Base-by-base conservation (phyloP, 2,329 filamentous ascomycete species). In the Aspergillus udagawae region DNA sequence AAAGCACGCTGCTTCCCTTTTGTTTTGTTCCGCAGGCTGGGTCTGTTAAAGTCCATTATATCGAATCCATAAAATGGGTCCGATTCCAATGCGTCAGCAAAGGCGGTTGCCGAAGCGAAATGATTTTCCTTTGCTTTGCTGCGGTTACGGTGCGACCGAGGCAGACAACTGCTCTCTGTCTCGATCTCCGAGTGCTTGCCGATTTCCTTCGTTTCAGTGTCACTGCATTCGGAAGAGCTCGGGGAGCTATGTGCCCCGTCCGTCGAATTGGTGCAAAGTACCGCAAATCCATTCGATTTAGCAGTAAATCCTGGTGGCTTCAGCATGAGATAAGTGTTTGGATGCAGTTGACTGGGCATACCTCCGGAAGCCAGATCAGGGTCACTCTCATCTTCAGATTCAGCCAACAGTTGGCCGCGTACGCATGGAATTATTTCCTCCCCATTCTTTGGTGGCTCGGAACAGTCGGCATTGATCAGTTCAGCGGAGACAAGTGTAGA, bases 21-120 rank as follows among this genome's bases (percentile, higher is more conserved):
- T 62, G 82, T 78, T 67, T 85, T 87, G 60, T 82, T 85, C 55
- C 80, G 83, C 5, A 92, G 72, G 53, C 86, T 91, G 1, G 87
- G 86, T 27, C 86, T 82, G 17, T 89, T 83, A 75, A 89, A 91
- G 67, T 96, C 90, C 87, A 94, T 93, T 48, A 95, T 79, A 67
- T 96, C 91, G 61, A 96, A 87, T 8, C 86, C 89, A 59, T 88
- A 85, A 59, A 85, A 83, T 1, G 83, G 82, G 62, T 84, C 81
- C 60, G 77, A 73, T n/a, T 86, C 82, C 2, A 86, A 74, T 0
- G 80, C 78, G 67, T 85, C 83, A 3, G 82, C 83, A 64, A 86
- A 79, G 17, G 80, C 76, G 49, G 77, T 78, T 5, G 83, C 84
- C 41, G 79, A 78, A 17, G 82, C 81, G 65, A 85, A 86, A 41